Percentiles rank a stretch among this genome's conserved stretches.
Evolutionary conservation across 371 early-diverging fungal genomes (phyloP).

Genomic region (Mortierella sp.): DNA sequence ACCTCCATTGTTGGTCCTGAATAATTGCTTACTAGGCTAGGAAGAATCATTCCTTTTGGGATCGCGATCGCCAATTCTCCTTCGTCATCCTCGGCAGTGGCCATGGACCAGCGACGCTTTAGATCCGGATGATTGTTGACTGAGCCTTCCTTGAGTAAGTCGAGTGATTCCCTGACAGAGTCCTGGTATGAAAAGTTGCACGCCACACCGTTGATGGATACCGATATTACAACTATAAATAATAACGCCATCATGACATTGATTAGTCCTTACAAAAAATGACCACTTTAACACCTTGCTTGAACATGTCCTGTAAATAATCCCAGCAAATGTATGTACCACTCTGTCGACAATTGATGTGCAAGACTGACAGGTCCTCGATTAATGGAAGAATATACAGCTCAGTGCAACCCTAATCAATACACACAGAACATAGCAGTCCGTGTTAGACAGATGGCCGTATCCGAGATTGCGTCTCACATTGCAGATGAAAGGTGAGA

Average conservation of each 20-base stretch:
- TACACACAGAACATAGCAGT: neutral
- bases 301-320: neutral
- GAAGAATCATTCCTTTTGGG: slow-evolving; percentile 64
- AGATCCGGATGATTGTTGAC: slow-evolving; percentile 73
- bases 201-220: slow-evolving; percentile 67
- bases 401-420: slow-evolving; percentile 72
- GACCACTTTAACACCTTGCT: neutral
- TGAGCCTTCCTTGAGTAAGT: slow-evolving; percentile 63
- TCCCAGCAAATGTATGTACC: slow-evolving; percentile 59
- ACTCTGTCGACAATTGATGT: slow-evolving; percentile 76
- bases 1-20: slow-evolving; percentile 12
- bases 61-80: slow-evolving; percentile 78
- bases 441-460: neutral
- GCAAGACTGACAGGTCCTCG: slow-evolving; percentile 62
- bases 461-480: neutral
- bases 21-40: slow-evolving; percentile 25
- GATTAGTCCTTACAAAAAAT: neutral
- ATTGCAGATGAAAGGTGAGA: neutral
- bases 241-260: neutral
- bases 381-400: slow-evolving; percentile 70
- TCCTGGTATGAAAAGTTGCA: slow-evolving; percentile 70
- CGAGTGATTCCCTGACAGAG: slow-evolving; percentile 65
- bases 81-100: slow-evolving; percentile 73
- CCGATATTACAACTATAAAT: slow-evolving; percentile 68
- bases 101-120: slow-evolving; percentile 69